Evolutionary conservation across 192 early-diverging fungal species (phyloP).

Genomic region (Podila minutissima): DNA sequence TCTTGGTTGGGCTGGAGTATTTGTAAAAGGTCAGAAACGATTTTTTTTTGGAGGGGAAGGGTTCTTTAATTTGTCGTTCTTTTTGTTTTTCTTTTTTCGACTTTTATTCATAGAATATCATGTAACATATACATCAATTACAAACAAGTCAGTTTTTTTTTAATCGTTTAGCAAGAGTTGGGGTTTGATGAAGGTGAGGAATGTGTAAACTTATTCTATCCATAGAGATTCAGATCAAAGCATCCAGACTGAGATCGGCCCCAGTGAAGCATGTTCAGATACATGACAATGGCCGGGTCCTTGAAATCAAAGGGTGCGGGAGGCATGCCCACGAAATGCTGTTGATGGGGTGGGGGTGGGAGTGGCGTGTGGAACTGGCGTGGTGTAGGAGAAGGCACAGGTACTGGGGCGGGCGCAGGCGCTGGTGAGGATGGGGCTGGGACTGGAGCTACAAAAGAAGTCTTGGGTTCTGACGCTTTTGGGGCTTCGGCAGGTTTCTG

Average conservation of each 20-base stretch:
- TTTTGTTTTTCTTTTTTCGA: not conserved
- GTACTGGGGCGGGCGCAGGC: too few species aligned
- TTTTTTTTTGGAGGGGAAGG: not conserved
- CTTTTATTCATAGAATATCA: not conserved
- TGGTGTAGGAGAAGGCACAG: too few species aligned
- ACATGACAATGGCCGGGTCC: not conserved
- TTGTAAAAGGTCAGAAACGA: slow-evolving; percentile 1
- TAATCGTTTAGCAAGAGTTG: not conserved
- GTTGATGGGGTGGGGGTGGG: too few species aligned
- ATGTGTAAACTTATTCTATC: not conserved
- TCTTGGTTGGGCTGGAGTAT: slow-evolving; percentile 65
- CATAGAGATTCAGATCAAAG: not conserved
- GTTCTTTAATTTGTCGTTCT: not conserved
- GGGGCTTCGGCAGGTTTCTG: too few species aligned
- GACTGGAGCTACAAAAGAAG: too few species aligned
- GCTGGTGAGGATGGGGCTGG: too few species aligned
- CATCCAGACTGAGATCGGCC: slow-evolving; percentile 4
- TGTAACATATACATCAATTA: too few species aligned
- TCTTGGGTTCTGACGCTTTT: too few species aligned
- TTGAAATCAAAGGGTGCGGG: not conserved
- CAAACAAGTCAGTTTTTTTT: not conserved
- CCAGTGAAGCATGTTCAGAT: not conserved
- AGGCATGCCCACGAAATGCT: not conserved
- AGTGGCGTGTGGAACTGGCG: too few species aligned
- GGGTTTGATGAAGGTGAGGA: too few species aligned